Evolutionary conservation across 805 yeast genomes (phyloP).

Genomic region (Metschnikowia shivogae): DNA sequence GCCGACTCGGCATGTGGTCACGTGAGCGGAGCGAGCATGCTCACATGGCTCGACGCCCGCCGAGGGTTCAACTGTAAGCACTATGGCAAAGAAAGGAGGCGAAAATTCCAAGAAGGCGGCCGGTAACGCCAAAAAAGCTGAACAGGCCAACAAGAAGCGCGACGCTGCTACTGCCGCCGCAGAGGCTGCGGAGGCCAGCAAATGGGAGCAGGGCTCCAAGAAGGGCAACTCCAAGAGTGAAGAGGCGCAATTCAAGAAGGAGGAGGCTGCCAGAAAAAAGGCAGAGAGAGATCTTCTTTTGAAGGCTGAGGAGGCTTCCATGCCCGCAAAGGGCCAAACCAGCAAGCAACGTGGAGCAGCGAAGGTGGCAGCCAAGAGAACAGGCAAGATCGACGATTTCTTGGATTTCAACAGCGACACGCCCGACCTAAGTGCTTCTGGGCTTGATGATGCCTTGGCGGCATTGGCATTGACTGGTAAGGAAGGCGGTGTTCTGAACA

Average conservation of each 20-base stretch:
- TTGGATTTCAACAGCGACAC: constrained; percentile 47
- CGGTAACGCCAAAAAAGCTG: constrained; percentile 66
- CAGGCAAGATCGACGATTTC: constrained; percentile 67
- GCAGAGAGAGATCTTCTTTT: constrained; percentile 74
- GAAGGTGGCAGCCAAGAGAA: constrained; percentile 56
- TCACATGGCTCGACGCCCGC: not conserved
- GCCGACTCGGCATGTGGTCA: not conserved
- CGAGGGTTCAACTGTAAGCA: not conserved
- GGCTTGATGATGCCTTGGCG: constrained; percentile 73
- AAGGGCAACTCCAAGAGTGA: constrained; percentile 66
- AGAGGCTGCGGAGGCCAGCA: constrained; percentile 54
- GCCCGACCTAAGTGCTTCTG: constrained; percentile 61
- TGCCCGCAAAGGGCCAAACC: constrained; percentile 53
- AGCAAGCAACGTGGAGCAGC: constrained; percentile 63
- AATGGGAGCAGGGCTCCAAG: constrained; percentile 73
- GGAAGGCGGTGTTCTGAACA: constrained; percentile 51
- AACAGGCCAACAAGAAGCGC: constrained; percentile 53
- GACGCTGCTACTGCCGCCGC: constrained; percentile 44
- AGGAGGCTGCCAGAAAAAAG: constrained; percentile 73
- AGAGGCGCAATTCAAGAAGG: constrained; percentile 63
- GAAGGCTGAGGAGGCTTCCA: constrained; percentile 58
- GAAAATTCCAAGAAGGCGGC: constrained; percentile 56
- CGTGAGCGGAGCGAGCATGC: not conserved
- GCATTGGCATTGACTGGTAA: constrained; percentile 65
- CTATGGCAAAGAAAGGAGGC: constrained; percentile 27